Evolutionary conservation across 352 stramenopile species (phyloP), one percentile per base, ranked within the genome.

Genomic region (Phytophthora litchii): DNA sequence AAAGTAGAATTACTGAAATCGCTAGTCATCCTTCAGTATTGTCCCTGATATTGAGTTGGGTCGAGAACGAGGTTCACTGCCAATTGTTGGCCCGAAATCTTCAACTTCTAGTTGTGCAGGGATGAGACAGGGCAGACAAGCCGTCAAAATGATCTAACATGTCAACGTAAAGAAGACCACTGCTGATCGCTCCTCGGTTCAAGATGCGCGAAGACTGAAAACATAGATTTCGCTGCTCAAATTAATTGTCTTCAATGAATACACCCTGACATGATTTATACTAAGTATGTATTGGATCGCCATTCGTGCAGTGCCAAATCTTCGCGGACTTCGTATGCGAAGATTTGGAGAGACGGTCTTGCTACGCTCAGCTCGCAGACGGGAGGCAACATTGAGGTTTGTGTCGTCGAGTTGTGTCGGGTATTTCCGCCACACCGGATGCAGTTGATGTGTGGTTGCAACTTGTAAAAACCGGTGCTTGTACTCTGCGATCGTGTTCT

Each of bases 351-450:
- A 38, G 16, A 51, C 27, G 27, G 6, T 40, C 9, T 17, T 52
- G 27, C 45, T 42, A 27, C 17, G n/a, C 16, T 35, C 16, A 25
- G 16, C 27, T 56, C 47, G 35, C 35, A 45, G 48, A 20, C 25
- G 48, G 48, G 48, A 55, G 13, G 13, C 49, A 49, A 23, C 37
- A 32, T 57, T 57, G 49, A 56, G 49, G 36, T 56, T 56, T 47
- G 49, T 36, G 49, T 48, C 49, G 50, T 57, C 37, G 36, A 35
- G 38, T 27, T 27, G 23, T 57, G n/a, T 16, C 25, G 1, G 12
- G n/a, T 19, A 44, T 57, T 49, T 57, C 37, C 38, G n/a, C 17
- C 23, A 9, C 16, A 20, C 25, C 36, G 29, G 38, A 12, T 48
- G 36, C 23, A 14, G 6, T 11, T 46, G 36, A 56, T 56, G 49